Conservation (phyloP, 768 basidiomycete genomes). For the Kwoniella dejecticola region DNA sequence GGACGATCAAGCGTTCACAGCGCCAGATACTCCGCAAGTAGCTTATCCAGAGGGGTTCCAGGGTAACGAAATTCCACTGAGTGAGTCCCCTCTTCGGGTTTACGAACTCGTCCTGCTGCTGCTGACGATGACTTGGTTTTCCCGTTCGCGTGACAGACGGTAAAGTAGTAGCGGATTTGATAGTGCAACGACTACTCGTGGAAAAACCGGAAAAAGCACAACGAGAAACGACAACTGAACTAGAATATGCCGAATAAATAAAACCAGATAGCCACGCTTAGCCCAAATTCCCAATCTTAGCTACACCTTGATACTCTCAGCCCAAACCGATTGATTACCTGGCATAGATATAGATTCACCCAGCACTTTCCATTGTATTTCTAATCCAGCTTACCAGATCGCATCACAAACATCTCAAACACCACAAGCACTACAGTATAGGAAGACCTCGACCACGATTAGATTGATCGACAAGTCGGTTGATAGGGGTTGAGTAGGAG, state of each 20-base stretch:
- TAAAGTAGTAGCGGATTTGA: slow-evolving; percentile 46
- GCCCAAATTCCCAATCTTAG: no score
- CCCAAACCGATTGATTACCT: no score
- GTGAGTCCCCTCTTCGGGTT: slow-evolving; percentile 57
- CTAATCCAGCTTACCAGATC: no score
- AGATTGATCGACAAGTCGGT: no score
- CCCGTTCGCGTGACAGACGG: slow-evolving; percentile 42
- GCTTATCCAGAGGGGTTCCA: slow-evolving; percentile 88
- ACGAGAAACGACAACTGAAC: not conserved
- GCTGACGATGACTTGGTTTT: not conserved
- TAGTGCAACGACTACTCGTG: slow-evolving; percentile 46
- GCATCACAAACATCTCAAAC: no score
- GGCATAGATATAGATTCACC: no score
- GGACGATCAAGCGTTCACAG: slow-evolving; percentile 73
- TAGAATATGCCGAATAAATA: slow-evolving; percentile 3
- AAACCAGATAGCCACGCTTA: no score
- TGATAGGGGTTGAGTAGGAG: no score
- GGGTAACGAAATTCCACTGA: slow-evolving; percentile 81
- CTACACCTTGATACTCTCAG: no score
- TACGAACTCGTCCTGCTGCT: not conserved
- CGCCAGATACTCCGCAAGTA: slow-evolving; percentile 69
- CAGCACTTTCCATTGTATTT: no score
- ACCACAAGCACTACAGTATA: not conserved
- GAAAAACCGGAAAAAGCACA: slow-evolving; percentile 20
- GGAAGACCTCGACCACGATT: not conserved